Base-by-base conservation (phyloP, 2,329 filamentous ascomycete species). In the Pseudogymnoascus pannorum region DNA sequence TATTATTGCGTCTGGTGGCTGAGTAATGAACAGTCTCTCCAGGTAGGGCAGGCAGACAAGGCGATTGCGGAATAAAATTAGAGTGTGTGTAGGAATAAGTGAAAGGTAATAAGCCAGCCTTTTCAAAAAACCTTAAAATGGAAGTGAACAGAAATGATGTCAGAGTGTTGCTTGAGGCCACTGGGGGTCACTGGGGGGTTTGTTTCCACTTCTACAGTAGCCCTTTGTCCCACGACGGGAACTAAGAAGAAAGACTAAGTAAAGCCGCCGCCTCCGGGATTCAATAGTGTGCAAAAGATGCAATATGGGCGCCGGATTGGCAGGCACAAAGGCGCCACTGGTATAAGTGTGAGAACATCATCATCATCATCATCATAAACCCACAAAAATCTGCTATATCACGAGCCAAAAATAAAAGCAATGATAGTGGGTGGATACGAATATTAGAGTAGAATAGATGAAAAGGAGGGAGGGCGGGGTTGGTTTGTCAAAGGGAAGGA, bases 191-290 rank as follows among this genome's bases (percentile, higher is more conserved):
- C 29, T 31, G 29, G 29, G 11, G 11, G 29, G 29, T 8, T 51
- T 51, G 42, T 51, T 51, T 29, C 42, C 42, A 16, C 42, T 51
- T 14, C n/a, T n/a, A n/a, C n/a, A n/a, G n/a, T 51, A 29, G 42
- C 22, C 42, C 16, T 51, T 8, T 51, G 42, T 51, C 24, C 42
- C 22, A 51, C 42, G 42, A 16, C 42, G 42, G 42, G 42, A 51
- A 51, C 42, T 51, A 51, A 51, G 18, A 44, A 48, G 33, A 36
- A 36, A n/a, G n/a, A n/a, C n/a, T n/a, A n/a, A n/a, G n/a, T n/a
- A n/a, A n/a, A n/a, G n/a, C n/a, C n/a, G 22, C 22, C 42, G 42
- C 42, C 14, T 29, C 14, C 42, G 22, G 42, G 7, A 9, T 29
- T 51, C 22, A 51, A 51, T 51, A 51, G 42, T 51, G 22, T 16